Conservation (phyloP, 805 yeast genomes). For the Cyberlindnera mrakii region DNA sequence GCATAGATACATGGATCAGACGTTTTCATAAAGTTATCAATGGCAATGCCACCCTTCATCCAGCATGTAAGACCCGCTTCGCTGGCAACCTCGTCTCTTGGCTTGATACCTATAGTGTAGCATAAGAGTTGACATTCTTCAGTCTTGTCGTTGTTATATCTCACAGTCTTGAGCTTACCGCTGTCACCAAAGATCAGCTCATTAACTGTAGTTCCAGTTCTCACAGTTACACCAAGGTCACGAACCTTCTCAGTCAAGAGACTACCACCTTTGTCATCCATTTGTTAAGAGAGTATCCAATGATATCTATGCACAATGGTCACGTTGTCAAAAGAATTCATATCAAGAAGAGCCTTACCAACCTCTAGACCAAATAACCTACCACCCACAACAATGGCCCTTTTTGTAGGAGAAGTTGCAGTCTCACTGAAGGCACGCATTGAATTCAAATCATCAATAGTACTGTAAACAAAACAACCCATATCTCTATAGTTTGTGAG, state of each 20-base stretch:
- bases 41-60: constrained; percentile 26
- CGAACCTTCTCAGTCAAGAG: constrained; percentile 39
- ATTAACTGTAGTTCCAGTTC: constrained; percentile 43
- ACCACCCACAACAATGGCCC: constrained; percentile 31
- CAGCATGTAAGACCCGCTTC: constrained; percentile 19
- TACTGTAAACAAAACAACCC: constrained; percentile 31
- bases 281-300: constrained; percentile 31
- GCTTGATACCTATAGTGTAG: constrained; percentile 31
- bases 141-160: constrained; percentile 23
- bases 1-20: constrained; percentile 27
- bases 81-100: constrained; percentile 30
- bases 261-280: constrained; percentile 31
- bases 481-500: constrained; percentile 16
- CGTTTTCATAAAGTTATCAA: constrained; percentile 24
- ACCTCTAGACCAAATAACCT: constrained; percentile 32
- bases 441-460: constrained; percentile 28
- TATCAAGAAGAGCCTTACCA: constrained; percentile 30
- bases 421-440: constrained; percentile 23
- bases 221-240: constrained; percentile 46
- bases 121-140: constrained; percentile 29
- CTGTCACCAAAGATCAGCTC: constrained; percentile 34
- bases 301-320: constrained; percentile 29
- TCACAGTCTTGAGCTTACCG: constrained; percentile 20
- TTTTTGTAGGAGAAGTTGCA: constrained; percentile 4
- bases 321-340: constrained; percentile 24